Conservation (phyloP, 371 early-diverging fungal species). For the Mucor lusitanicus region DNA sequence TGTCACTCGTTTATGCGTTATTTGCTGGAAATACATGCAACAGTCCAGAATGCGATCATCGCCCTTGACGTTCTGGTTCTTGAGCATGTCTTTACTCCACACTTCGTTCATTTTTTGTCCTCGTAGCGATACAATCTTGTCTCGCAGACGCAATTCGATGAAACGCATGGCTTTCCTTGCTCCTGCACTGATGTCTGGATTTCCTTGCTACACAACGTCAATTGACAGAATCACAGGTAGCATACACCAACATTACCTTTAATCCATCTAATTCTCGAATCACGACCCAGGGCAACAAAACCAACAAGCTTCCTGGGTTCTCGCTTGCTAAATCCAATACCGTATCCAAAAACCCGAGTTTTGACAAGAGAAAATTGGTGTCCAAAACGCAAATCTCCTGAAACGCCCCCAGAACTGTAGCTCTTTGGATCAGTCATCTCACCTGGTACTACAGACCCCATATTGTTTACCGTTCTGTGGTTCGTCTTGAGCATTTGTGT, state of each 20-base stretch:
- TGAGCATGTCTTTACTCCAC: slow-evolving; percentile 5
- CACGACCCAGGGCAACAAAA: slow-evolving; percentile 46
- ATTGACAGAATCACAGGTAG: neutral
- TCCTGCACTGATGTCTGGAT: neutral
- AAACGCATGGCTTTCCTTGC: slow-evolving; percentile 43
- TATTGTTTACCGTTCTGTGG: neutral
- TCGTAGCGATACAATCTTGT: slow-evolving; percentile 17
- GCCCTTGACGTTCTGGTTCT: slow-evolving; percentile 15
- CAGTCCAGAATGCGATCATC: slow-evolving; percentile 48
- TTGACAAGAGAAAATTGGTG: slow-evolving; percentile 45
- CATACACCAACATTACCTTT: slow-evolving; percentile 12
- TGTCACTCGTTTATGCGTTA: slow-evolving; percentile 14
- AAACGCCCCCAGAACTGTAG: neutral
- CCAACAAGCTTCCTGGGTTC: slow-evolving; percentile 22
- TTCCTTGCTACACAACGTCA: neutral
- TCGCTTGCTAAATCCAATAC: slow-evolving; percentile 25
- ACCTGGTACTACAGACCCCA: neutral
- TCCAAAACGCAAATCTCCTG: slow-evolving; percentile 34
- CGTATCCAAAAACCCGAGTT: slow-evolving; percentile 30
- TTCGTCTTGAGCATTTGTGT: neutral
- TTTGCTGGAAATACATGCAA: slow-evolving; percentile 34
- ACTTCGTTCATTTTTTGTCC: slow-evolving; percentile 39
- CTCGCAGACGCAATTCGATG: slow-evolving; percentile 20
- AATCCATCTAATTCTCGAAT: slow-evolving; percentile 41
- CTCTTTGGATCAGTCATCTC: neutral